Evolutionary conservation across 2,329 filamentous ascomycete species (phyloP).

Genomic region (Pseudogymnoascus sp.): DNA sequence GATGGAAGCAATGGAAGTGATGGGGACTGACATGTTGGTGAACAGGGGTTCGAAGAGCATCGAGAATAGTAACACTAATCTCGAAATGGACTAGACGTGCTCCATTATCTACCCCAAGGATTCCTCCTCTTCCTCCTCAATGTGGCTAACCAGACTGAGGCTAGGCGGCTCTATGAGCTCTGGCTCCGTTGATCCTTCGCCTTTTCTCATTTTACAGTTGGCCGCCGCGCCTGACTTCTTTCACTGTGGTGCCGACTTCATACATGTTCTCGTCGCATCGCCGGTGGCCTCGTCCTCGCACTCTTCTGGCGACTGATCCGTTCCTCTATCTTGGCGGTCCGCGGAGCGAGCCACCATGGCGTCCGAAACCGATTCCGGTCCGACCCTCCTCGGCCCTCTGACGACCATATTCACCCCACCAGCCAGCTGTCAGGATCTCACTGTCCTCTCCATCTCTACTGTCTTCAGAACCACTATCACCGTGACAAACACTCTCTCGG

Average conservation of each 20-base stretch:
- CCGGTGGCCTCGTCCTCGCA: neutral
- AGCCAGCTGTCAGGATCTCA: constrained; percentile 11
- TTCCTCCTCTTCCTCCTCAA: neutral
- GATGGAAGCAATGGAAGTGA: neutral
- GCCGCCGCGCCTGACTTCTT: neutral
- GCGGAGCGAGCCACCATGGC: neutral
- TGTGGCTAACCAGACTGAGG: neutral
- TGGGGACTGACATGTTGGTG: neutral
- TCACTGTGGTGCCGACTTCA: neutral
- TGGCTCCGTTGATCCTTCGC: neutral
- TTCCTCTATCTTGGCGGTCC: neutral
- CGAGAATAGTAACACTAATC: constrained; percentile 1
- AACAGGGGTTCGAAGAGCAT: neutral
- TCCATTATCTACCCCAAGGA: neutral
- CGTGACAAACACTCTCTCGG: constrained; percentile 15
- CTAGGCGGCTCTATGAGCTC: neutral
- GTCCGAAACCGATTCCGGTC: neutral
- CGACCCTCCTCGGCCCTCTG: constrained; percentile 12
- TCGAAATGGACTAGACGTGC: neutral
- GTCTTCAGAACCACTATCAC: neutral
- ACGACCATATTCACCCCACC: constrained; percentile 17
- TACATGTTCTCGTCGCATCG: neutral
- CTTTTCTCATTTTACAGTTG: neutral
- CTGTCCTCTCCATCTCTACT: constrained; percentile 11
- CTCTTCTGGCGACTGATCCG: neutral